Evolutionary conservation across 768 basidiomycete genomes (phyloP), one percentile per base, ranked within the genome.

Genomic region (Nevesoporus exiguus): DNA sequence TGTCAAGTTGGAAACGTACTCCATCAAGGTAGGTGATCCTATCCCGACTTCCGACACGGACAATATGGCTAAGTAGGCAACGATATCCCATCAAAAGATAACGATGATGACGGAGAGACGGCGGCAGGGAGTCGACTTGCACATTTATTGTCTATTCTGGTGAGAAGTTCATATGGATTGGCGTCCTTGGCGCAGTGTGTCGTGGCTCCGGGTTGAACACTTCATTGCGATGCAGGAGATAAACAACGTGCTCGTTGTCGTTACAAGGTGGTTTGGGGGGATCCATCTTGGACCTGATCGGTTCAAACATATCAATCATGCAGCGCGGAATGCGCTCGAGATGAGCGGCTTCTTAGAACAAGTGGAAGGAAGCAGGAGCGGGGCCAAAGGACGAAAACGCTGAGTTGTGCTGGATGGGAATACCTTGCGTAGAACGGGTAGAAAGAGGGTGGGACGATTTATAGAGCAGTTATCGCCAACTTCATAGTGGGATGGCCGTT

Each of bases 251-350:
- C 76, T 98, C 1, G 88, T 99, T 15, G 74, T 98, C 19, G 96
- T 99, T 13, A 93, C 94, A 4, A 84, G 96, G 36, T 96, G 92
- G 73, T 98, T 90, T 65, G 96, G 96, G 14, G 96, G 96, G 0
- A 86, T 88, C 13, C 89, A 91, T 57, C 77, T 99, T 1, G 95
- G 93, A 3, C 85, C 93, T 1, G 94, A 95, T 66, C 76, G 88
- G 33, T 92, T 88, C 72, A 89, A 90, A 66, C 92, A 96, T 63
- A 98, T 99, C 69, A 98, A 96, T 65, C 91, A 95, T 66, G 93
- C 93, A 4, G 96, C 95, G 2, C 80, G 96, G 21, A 90, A 92
- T 63, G 94, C 95, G 1, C 76, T 98, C 6, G 91, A 96, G 41
- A 59, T 84, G 0, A 96, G 90, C 10, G 94, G 95, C 0, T 93